Conservation (phyloP, 2,329 filamentous ascomycete species). For the Pestalotiopsis sp. region DNA sequence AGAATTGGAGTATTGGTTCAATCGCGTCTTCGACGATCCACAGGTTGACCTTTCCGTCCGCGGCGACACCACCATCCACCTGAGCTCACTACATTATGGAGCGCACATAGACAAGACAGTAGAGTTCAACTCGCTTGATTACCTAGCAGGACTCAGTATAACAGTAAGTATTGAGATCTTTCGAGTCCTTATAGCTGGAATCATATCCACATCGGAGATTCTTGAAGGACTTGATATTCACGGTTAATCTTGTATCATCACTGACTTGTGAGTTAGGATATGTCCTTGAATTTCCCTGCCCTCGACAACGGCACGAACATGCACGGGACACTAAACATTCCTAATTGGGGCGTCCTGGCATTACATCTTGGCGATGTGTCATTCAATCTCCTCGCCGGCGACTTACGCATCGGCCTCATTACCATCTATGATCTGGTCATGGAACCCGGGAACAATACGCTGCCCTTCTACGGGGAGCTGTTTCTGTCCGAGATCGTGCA, state of each 20-base stretch:
- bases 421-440: constrained; percentile 40
- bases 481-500: constrained; percentile 41
- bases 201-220: background rate
- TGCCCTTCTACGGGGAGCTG: constrained; percentile 41
- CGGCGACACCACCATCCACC: constrained; percentile 37
- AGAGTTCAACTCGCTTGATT: constrained; percentile 38
- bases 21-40: constrained; percentile 39
- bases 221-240: background rate
- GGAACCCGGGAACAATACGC: constrained; percentile 43
- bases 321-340: constrained; percentile 43
- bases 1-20: constrained; percentile 41
- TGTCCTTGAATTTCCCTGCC: constrained; percentile 38
- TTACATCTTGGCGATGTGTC: constrained; percentile 48
- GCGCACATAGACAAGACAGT: constrained; percentile 44
- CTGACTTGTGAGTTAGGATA: constrained; percentile 18
- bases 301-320: constrained; percentile 42
- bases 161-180: background rate
- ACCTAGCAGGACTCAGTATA: constrained; percentile 40
- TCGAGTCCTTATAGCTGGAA: background rate
- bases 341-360: constrained; percentile 44
- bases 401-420: constrained; percentile 40
- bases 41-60: constrained; percentile 37
- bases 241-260: background rate
- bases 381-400: constrained; percentile 43
- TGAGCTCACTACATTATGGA: constrained; percentile 40